Evolutionary conservation across 805 yeast species (phyloP), one percentile per base, ranked within the genome.

Genomic region (Candida dajiaensis): DNA sequence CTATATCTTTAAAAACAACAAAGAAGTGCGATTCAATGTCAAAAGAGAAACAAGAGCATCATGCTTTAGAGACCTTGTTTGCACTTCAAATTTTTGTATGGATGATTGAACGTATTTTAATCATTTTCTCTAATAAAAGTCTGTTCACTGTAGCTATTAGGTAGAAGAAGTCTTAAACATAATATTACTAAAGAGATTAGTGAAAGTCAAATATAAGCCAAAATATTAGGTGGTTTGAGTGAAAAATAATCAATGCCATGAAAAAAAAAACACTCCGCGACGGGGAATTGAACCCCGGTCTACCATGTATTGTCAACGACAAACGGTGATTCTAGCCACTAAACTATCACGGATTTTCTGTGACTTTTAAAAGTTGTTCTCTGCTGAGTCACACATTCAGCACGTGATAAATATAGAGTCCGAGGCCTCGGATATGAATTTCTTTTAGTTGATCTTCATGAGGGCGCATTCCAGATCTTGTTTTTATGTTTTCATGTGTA

Each of bases 41-140:
- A 1, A 55, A 47, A 4, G 80, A 76, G 35, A 80, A 83, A 58
- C 71, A 70, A 52, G 70, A 68, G 4, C 60, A 69, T 1, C 83
- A 83, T 59, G 53, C 69, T 26, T 47, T 43, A 13, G 66, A 56
- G 16, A 72, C 87, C 88, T 4, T 76, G 89, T 20, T 66, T 84
- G 42, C 85, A 83, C 51, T 71, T 71, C 53, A 50, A 70, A 41
- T 72, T 70, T 48, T 62, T 55, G 43, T 42, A 42, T n/a, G n/a
- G n/a, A n/a, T n/a, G n/a, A n/a, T n/a, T n/a, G n/a, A n/a, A n/a
- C n/a, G n/a, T n/a, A n/a, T n/a, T n/a, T n/a, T n/a, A n/a, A n/a
- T n/a, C n/a, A n/a, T n/a, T n/a, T n/a, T n/a, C n/a, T n/a, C n/a
- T n/a, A n/a, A n/a, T n/a, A n/a, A n/a, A n/a, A n/a, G n/a, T n/a